phyloP scores from a whole-genome alignment of 208 protist species.

The Vickermania spadyakhi region DNA sequence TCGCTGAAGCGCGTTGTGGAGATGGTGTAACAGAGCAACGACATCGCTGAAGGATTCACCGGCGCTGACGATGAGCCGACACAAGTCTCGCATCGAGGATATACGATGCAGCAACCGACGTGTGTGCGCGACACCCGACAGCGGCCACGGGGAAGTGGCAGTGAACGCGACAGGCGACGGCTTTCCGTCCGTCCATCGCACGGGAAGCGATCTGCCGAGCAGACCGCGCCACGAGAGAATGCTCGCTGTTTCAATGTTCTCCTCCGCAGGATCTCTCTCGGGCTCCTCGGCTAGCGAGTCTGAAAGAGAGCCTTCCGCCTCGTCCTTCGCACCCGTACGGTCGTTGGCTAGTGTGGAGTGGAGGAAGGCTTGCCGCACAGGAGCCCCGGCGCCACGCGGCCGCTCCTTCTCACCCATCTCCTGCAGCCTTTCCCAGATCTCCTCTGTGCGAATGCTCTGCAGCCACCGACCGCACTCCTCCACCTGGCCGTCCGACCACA shows the following conservation, averaged over 20 bases:
- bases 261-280: neutral
- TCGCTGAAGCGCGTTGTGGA: neutral
- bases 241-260: too few relatives aligned
- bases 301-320: neutral
- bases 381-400: neutral
- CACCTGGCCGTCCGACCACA: slow-evolving; percentile 51
- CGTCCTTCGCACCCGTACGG: too few relatives aligned
- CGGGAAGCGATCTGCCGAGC: neutral
- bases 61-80: slow-evolving; percentile 24
- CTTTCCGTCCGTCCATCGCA: neutral
- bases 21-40: neutral
- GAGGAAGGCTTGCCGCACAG: neutral
- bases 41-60: neutral
- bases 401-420: neutral
- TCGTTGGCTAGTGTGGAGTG: too few relatives aligned
- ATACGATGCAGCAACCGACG: slow-evolving; percentile 13
- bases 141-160: too few relatives aligned
- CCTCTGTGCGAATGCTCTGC: slow-evolving; percentile 21
- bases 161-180: too few relatives aligned
- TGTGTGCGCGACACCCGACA: neutral
- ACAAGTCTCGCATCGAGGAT: slow-evolving; percentile 38
- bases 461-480: slow-evolving; percentile 50
- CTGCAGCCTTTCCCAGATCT: slow-evolving; percentile 11
- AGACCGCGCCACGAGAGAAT: neutral
- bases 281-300: neutral